Evolutionary conservation across 1,284 basidiomycete species (phyloP), one percentile per base, ranked within the genome.

Genomic region (Irpex sp.): DNA sequence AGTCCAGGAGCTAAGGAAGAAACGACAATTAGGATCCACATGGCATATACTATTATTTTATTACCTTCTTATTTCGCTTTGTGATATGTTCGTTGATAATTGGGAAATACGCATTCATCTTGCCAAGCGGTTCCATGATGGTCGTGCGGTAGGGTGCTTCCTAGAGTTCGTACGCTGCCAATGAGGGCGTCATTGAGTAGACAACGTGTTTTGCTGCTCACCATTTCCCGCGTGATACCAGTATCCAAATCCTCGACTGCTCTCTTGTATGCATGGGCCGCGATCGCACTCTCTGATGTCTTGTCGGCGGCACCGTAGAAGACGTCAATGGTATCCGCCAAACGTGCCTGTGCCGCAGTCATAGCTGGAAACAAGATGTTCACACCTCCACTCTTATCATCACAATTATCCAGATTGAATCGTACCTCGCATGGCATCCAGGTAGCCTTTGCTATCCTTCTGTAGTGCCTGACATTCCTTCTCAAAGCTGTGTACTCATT

Each of bases 31-130:
- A 45, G 37, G 19, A 51, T 16, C 28, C 5, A 5, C 28, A 28
- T 28, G 28, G 5, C 28, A 28, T 28, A 5, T 28, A 5, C 28
- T 28, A 28, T 28, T 18, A 35, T n/a, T n/a, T 33, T 37, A 75
- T 42, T 58, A 94, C 94, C 86, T 99, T 99, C 80, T 98, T 96
- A 77, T 96, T 92, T 57, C 97, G 85, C 77, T 99, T 99, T 52
- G 86, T 71, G 66, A 99, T 94, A 61, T 95, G 92, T 64, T 96
- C 92, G 74, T 98, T 98, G 71, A 98, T 88, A 55, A 94, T 82
- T 4, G 94, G 93, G 77, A 96, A 98, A 76, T 98, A 98, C 1
- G 90, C 88, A 72, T 92, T 94, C 83, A 99, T 93, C 79, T 96
- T 97, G 1, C 96, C 94, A 1, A 96, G 78, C 4, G 96, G 96